phyloP scores from a whole-genome alignment of 2,329 filamentous ascomycete genomes.

The Neopestalotiopsis clavispora region DNA sequence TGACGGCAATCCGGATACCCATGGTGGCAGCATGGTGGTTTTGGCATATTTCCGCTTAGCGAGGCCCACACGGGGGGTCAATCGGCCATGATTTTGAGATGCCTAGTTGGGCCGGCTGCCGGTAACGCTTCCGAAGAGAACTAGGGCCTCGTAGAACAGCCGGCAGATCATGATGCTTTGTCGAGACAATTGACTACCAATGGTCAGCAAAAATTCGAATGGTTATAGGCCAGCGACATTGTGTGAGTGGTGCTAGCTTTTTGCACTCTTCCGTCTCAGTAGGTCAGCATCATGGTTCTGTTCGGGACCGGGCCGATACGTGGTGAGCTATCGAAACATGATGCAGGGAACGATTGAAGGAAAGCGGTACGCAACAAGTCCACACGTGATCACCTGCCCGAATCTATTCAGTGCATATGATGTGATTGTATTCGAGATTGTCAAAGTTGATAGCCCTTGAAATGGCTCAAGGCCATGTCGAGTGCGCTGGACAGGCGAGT shows the following conservation, averaged over 20 bases:
- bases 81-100: background rate
- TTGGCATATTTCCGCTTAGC: slow-evolving; percentile 15
- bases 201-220: background rate
- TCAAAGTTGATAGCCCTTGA: too few relatives aligned
- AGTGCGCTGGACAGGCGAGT: too few relatives aligned
- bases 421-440: too few relatives aligned
- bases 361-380: too few relatives aligned
- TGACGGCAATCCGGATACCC: slow-evolving; percentile 1
- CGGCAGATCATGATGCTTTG: background rate
- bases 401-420: too few relatives aligned
- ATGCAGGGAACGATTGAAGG: too few relatives aligned
- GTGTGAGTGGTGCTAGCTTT: background rate
- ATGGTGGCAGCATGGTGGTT: background rate
- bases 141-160: background rate
- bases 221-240: background rate
- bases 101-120: background rate
- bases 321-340: too few relatives aligned
- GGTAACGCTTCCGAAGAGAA: background rate
- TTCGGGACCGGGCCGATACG: too few relatives aligned
- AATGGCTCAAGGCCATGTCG: too few relatives aligned
- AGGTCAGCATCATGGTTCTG: background rate
- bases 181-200: background rate
- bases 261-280: background rate
- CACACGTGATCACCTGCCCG: too few relatives aligned
- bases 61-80: slow-evolving; percentile 10